These are phyloP conservation scores for Monascus purpureus DNA, from an alignment of 495 filamentous ascomycete genomes.

Conservation along the genomic window DNA sequence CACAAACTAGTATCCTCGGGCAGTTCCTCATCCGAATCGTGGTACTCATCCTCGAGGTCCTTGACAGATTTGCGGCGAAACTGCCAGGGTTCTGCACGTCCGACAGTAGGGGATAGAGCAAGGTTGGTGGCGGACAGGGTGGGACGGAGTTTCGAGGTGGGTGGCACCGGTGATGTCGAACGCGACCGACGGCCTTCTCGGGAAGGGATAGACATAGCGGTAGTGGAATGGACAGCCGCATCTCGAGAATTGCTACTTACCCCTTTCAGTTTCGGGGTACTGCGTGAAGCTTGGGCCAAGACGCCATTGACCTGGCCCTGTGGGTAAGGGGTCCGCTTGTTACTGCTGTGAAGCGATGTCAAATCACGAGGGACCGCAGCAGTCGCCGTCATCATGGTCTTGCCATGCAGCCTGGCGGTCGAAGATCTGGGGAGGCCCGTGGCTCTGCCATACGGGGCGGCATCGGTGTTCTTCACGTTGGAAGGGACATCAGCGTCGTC, in stretches of 20 bases:
- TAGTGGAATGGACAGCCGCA: no score
- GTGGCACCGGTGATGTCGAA: slow-evolving; percentile 26
- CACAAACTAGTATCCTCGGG: slow-evolving; percentile 83
- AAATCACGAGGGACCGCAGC: slow-evolving; percentile 13
- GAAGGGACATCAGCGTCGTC: slow-evolving; percentile 40
- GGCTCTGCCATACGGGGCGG: slow-evolving; percentile 17
- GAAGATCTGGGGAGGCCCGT: slow-evolving; percentile 18
- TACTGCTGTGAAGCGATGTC: slow-evolving; percentile 18
- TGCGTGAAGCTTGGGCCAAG: slow-evolving; percentile 4
- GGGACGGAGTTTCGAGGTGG: slow-evolving; percentile 14
- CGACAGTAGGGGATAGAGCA: slow-evolving; percentile 22
- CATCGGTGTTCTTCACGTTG: slow-evolving; percentile 9
- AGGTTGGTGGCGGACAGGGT: slow-evolving; percentile 20
- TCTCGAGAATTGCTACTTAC: slow-evolving; percentile 13
- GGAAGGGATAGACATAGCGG: slow-evolving; percentile 7
- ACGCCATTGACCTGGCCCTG: slow-evolving; percentile 17
- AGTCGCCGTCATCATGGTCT: slow-evolving; percentile 21
- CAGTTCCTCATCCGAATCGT: slow-evolving; percentile 83
- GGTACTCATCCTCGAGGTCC: slow-evolving; percentile 75
- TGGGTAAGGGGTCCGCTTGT: slow-evolving; percentile 29
- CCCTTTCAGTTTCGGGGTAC: slow-evolving; percentile 9
- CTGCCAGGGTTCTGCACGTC: slow-evolving; percentile 47
- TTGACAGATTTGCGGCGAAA: slow-evolving; percentile 60
- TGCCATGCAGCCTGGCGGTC: slow-evolving; percentile 18
- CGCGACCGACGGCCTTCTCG: slow-evolving; percentile 22